phyloP scores from a whole-genome alignment of 306 rosid genomes.

The Castanospermum australe region DNA sequence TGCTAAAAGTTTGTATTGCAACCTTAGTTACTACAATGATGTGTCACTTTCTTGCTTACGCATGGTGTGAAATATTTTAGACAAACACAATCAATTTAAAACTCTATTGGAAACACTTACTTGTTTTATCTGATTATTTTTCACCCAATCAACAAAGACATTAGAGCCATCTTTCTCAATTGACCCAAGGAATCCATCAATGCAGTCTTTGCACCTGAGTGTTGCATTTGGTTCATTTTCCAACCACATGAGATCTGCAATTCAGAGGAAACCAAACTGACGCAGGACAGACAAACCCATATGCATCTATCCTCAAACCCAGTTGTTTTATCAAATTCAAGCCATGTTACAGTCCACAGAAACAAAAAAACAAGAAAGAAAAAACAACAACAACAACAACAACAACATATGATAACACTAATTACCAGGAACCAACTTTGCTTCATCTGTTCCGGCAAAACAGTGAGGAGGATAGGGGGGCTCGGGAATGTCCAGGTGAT shows the following conservation, averaged over 20 bases:
- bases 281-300: background rate
- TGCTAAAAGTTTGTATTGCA: background rate
- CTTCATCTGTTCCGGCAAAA: conserved; percentile 72
- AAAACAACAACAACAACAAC: background rate
- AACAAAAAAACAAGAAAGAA: too few species aligned
- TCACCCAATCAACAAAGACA: conserved; percentile 81
- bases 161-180: conserved; percentile 64
- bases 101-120: conserved; percentile 41
- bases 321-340: background rate
- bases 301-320: background rate
- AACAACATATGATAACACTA: background rate
- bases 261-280: conserved; percentile 19
- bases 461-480: conserved; percentile 92
- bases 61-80: background rate
- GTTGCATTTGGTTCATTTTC: conserved; percentile 85
- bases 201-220: conserved; percentile 79
- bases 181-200: conserved; percentile 53
- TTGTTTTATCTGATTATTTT: conserved; percentile 67
- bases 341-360: background rate
- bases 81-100: background rate
- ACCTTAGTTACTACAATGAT: background rate
- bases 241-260: conserved; percentile 67
- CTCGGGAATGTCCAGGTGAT: conserved; percentile 79
- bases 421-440: conserved; percentile 76
- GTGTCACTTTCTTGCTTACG: background rate